Evolutionary conservation across 2,329 filamentous ascomycete species (phyloP), one percentile per base, ranked within the genome.

Genomic region (Massarina eburnea): DNA sequence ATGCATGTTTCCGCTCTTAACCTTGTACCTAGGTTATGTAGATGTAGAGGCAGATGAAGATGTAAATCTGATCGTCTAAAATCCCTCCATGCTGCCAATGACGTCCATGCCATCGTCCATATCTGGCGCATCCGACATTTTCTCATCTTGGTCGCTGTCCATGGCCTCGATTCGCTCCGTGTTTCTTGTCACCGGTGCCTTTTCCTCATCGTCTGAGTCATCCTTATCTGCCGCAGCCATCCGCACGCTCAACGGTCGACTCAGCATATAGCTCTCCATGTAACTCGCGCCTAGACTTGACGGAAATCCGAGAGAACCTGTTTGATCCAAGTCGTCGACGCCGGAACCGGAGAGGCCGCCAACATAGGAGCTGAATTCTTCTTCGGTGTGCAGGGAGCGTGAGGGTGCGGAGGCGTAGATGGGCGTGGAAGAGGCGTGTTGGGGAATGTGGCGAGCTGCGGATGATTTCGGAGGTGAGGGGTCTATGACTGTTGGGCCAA

Each of bases 201-300:
- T 61, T 47, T 66, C 65, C 2, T 47, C 38, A n/a, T 52, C 58
- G 15, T 49, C 48, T 26, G 64, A 29, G 12, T 56, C 63, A 24
- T 60, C 67, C 30, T 63, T 58, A 38, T 64, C 64, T 14, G 61
- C 66, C 6, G 66, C 65, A 17, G 60, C 58, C 51, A 67, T 64
- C n/a, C 67, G 43, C 35, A 70, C 67, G 21, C 65, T 63, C 49
- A 69, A 46, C 32, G 67, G 66, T 32, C 67, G 59, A 18, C 52
- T 59, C 47, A 62, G 55, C 66, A 70, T 70, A 34, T 70, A 70
- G 30, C 61, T 67, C 47, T 70, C 67, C 32, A 70, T 54, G 43
- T 69, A 70, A 46, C 65, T 69, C 2, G 67, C 67, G 29, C 67
- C 67, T 2, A 70, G 48, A 21, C 54, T 60, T 12, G 53, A 57